These are phyloP conservation scores for Rhizophora apiculata DNA, from an alignment of 345 rosid species.

Conservation along the genomic window DNA sequence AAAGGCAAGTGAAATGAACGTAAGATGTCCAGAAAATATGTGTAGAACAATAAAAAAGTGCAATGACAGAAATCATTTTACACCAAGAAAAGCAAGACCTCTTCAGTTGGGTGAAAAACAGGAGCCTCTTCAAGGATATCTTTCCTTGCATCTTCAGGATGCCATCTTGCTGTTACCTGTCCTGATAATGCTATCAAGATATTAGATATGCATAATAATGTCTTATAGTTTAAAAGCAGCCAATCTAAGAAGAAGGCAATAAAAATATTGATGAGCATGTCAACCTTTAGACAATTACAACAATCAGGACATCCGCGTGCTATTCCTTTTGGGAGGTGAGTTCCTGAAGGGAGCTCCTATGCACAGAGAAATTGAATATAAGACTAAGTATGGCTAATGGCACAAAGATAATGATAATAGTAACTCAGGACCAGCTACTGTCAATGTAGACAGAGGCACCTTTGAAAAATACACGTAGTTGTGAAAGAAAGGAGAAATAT, in stretches of 20 bases:
- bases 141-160: constrained; percentile 31
- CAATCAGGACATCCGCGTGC: constrained; percentile 25
- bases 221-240: not conserved
- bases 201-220: constrained; percentile 11
- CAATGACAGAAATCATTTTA: constrained; percentile 14
- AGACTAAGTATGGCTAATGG: too few relatives aligned
- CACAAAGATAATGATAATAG: not conserved
- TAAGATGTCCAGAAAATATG: constrained; percentile 10
- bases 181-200: constrained; percentile 20
- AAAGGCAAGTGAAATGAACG: constrained; percentile 7
- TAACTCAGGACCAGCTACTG: not conserved
- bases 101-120: constrained; percentile 56
- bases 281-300: constrained; percentile 31
- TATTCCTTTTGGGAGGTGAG: constrained; percentile 26
- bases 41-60: constrained; percentile 14
- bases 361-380: not conserved
- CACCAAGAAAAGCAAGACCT: constrained; percentile 41
- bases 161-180: constrained; percentile 37
- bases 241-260: not conserved
- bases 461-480: too few relatives aligned
- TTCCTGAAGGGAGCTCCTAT: constrained; percentile 24
- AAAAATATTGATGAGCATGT: not conserved
- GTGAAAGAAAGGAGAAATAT: not conserved
- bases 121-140: constrained; percentile 55
- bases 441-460: not conserved